Evolutionary conservation across 2,329 filamentous ascomycete genomes (phyloP), one percentile per base, ranked within the genome.

Genomic region (Colletotrichum euphorbiae): DNA sequence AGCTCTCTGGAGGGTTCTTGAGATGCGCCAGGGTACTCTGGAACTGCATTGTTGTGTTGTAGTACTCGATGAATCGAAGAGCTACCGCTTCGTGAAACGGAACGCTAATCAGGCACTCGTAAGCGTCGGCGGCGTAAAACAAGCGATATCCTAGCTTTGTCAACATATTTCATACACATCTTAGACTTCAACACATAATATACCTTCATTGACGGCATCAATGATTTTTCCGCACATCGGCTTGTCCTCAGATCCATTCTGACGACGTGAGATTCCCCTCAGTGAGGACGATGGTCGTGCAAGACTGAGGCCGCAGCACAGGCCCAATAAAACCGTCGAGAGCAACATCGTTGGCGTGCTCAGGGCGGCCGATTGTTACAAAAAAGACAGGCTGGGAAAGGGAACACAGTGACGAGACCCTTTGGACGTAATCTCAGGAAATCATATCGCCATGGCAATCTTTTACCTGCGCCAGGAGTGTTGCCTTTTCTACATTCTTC

Each of bases 1-100:
- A 67, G 8, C 63, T 48, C 7, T 62, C 42, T 4, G 63, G 63
- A 19, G 63, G 63, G 17, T 36, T 62, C 13, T 62, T 67, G 24
- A 67, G 58, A 8, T 62, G 42, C 15, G 28, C 50, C 15, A 67
- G 24, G 1, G 63, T 67, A 17, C 63, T 67, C 21, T 67, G 63
- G 13, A 67, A 67, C 15, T 67, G 58, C 63, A 67, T 67, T n/a
- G 63, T 67, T 15, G 48, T 48, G 42, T 67, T 67, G 58, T 67
- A 67, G 11, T 67, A 67, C 6, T 62, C 63, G 48, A 67, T 67
- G 15, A 67, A 62, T 5, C 63, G 63, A 8, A 67, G 63, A 6
- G 63, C 63, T 31, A 56, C 38, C 33, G 58, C 57, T n/a, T 54
- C 57, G 33, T 67, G 43, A 21, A 62, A 62, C 3, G 63, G 63